Percentiles rank a stretch among this genome's conserved stretches.
Conservation (phyloP, 2,329 filamentous ascomycete genomes). For the Colletotrichum sp. region DNA sequence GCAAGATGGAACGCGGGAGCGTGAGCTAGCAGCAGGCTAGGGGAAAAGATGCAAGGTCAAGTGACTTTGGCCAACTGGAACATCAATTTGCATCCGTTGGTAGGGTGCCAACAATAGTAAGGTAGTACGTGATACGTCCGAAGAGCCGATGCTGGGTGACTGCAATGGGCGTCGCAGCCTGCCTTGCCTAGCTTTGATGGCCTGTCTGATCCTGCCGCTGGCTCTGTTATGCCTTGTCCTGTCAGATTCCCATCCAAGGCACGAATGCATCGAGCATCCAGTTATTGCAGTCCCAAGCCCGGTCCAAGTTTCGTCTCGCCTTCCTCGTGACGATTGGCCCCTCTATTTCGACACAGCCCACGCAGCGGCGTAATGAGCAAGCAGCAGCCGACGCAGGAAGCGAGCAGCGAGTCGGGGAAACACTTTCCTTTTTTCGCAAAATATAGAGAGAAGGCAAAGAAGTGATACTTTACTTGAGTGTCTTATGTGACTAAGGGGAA, state of each 20-base stretch:
- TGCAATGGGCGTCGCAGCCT: neutral
- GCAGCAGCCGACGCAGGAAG: neutral
- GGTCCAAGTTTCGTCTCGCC: neutral
- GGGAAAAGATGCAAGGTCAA: neutral
- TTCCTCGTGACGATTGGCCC: neutral
- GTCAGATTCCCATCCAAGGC: neutral
- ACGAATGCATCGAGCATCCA: neutral
- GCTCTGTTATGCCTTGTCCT: neutral
- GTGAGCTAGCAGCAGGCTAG: neutral
- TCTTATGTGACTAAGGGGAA: neutral
- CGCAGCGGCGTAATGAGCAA: neutral
- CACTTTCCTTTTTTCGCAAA: neutral
- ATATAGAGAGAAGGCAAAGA: neutral
- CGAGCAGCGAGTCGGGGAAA: neutral
- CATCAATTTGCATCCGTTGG: neutral
- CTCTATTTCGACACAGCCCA: neutral
- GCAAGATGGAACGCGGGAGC: constrained; percentile 8
- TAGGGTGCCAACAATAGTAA: neutral
- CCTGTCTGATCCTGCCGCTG: neutral
- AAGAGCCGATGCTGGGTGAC: neutral
- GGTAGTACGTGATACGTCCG: neutral
- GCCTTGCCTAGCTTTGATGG: neutral
- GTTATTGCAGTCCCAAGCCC: neutral
- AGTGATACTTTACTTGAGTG: neutral
- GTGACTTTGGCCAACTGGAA: neutral